These are phyloP conservation scores for Malassezia sp. DNA, from an alignment of 1,284 basidiomycete genomes.

Conservation along the genomic window DNA sequence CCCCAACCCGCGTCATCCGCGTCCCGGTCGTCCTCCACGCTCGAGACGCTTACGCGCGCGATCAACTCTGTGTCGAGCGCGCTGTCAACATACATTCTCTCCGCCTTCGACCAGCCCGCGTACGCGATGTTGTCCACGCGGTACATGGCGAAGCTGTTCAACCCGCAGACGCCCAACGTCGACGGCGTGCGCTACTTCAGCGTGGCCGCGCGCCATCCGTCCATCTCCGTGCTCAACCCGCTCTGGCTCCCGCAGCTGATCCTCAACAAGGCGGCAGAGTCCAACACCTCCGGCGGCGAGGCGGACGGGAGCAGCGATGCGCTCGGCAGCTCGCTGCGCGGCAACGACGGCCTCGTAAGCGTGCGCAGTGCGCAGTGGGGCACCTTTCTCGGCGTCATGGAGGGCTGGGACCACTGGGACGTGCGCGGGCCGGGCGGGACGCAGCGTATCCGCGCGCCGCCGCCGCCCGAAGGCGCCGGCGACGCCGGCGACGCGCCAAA, in stretches of 20 bases:
- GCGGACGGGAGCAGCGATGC: slow-evolving; percentile 42
- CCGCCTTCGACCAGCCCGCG: slow-evolving; percentile 86
- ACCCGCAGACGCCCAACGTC: slow-evolving; percentile 76
- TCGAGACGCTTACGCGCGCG: slow-evolving; percentile 18
- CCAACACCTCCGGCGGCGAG: slow-evolving; percentile 30
- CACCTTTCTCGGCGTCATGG: slow-evolving; percentile 65
- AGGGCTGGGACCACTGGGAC: slow-evolving; percentile 93
- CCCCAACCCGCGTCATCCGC: background rate
- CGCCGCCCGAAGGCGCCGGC: background rate
- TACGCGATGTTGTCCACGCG: slow-evolving; percentile 85
- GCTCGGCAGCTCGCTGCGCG: slow-evolving; percentile 55
- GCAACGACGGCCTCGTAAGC: slow-evolving; percentile 88
- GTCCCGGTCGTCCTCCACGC: background rate
- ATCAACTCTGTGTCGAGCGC: slow-evolving; percentile 57
- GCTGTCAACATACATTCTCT: slow-evolving; percentile 77
- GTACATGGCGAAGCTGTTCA: slow-evolving; percentile 76
- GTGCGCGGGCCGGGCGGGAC: slow-evolving; percentile 63
- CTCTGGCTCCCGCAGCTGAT: slow-evolving; percentile 94
- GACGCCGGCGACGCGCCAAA: too few relatives aligned
- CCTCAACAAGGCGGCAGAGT: slow-evolving; percentile 57
- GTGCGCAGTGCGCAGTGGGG: slow-evolving; percentile 50
- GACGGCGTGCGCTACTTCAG: slow-evolving; percentile 77
- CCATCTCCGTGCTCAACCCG: slow-evolving; percentile 76
- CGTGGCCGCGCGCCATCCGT: slow-evolving; percentile 65
- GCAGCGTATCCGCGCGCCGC: slow-evolving; percentile 15